Evolutionary conservation across 2,329 filamentous ascomycete genomes (phyloP), one percentile per base, ranked within the genome.

Genomic region (Apiospora saccharicola): DNA sequence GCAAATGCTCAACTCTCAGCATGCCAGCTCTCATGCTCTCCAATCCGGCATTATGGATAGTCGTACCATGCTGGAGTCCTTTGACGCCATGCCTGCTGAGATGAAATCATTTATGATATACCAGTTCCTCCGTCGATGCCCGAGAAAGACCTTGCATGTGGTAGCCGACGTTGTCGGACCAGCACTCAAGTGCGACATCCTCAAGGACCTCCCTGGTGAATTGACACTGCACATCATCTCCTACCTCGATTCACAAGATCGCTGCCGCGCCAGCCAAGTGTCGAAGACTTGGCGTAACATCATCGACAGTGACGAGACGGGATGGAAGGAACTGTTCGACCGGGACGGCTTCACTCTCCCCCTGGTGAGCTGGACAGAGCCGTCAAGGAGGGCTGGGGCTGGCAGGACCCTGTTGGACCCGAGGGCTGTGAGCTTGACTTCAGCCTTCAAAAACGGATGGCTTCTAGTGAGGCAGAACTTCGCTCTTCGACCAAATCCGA

Each of bases 81-180:
- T 98, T 78, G 96, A 98, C 80, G 90, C 93, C 8, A 93, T 99
- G 88, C 95, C 96, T 1, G 90, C 93, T 64, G 93, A 96, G 78
- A 91, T 99, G 89, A 96, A 99, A 83, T 93, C 93, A 0, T 97
- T 97, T 80, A 92, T 99, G 83, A 97, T 99, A 91, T 98, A 97
- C 80, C 96, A 99, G 80, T 90, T 99, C 71, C 88, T 99, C 37
- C 92, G 94, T 72, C 90, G 96, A 67, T 98, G 95, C 79, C 90
- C 94, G 7, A 93, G 97, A 76, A 92, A 94, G 57, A 98, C 95
- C 0, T 86, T 99, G 6, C 94, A 96, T 78, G 92, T 97, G 71
- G 92, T 99, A 71, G 95, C 96, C 47, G 92, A 95, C 76, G 91
- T 95, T 19, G 95, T 99, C 75, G 98, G 98, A 78, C 96, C 96